Conservation (phyloP, 805 yeast species). For the Saccharomycopsis lassenensis region DNA sequence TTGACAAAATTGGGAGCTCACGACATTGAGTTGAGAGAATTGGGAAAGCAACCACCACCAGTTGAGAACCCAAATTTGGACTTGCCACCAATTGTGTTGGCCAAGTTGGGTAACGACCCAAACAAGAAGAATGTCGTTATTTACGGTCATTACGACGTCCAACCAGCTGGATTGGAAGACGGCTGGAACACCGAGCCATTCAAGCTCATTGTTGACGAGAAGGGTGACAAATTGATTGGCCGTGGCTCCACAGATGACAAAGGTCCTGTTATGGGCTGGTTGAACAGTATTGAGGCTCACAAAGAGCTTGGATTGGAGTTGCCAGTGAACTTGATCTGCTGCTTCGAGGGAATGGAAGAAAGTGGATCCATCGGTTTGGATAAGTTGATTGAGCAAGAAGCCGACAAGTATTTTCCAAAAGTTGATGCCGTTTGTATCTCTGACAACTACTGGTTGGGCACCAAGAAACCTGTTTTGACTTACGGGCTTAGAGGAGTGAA, state of each 20-base stretch:
- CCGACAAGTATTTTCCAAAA: constrained; percentile 66
- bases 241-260: constrained; percentile 97
- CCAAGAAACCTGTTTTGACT: constrained; percentile 91
- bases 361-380: constrained; percentile 92
- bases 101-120: constrained; percentile 76
- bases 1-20: constrained; percentile 63
- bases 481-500: constrained; percentile 96
- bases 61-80: constrained; percentile 53
- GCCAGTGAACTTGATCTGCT: constrained; percentile 85
- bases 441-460: constrained; percentile 98
- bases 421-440: constrained; percentile 93
- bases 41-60: constrained; percentile 91
- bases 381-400: constrained; percentile 68
- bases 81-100: constrained; percentile 92
- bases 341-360: constrained; percentile 99
- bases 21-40: constrained; percentile 70
- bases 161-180: constrained; percentile 85
- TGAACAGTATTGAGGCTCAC: constrained; percentile 87
- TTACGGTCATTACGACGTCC: constrained; percentile 97
- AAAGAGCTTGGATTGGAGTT: constrained; percentile 70
- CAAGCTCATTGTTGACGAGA: constrained; percentile 47
- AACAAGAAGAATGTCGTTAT: constrained; percentile 78
- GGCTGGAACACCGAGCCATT: constrained; percentile 97
- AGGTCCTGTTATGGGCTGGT: constrained; percentile 97
- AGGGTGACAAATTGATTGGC: constrained; percentile 65